Conservation (phyloP, 768 basidiomycete species). For the Zangia roseola region DNA sequence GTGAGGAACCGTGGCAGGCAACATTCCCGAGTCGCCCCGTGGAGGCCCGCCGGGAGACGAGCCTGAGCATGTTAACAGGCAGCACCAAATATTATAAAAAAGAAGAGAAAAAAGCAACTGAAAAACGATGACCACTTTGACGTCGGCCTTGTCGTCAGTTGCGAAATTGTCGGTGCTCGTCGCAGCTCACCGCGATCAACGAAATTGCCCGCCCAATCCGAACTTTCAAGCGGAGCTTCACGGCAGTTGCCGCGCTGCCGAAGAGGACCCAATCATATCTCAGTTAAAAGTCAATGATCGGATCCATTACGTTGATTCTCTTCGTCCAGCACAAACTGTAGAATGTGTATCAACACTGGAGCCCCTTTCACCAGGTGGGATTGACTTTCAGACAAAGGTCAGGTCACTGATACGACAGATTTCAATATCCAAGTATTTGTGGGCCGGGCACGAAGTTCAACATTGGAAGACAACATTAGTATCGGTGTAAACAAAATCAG, state of each 20-base stretch:
- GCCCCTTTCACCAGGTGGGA: too few relatives aligned
- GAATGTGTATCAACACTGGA: too few relatives aligned
- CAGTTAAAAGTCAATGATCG: too few relatives aligned
- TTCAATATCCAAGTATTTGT: too few relatives aligned
- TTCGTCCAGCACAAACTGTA: too few relatives aligned
- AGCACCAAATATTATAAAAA: constrained; percentile 16
- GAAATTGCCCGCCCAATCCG: constrained; percentile 11
- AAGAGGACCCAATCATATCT: too few relatives aligned
- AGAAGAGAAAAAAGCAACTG: constrained; percentile 23
- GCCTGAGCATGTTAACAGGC: constrained; percentile 55
- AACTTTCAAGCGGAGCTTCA: constrained; percentile 22
- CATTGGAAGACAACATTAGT: too few relatives aligned
- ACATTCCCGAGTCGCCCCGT: constrained; percentile 71
- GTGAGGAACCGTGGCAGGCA: constrained; percentile 40
- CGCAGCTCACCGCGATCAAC: constrained; percentile 40
- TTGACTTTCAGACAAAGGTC: too few relatives aligned
- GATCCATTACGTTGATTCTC: too few relatives aligned
- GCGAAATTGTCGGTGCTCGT: constrained; percentile 36
- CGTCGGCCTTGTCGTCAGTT: constrained; percentile 15
- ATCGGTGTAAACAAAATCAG: too few relatives aligned
- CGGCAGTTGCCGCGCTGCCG: constrained; percentile 14
- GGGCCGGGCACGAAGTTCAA: too few relatives aligned
- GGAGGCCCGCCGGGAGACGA: constrained; percentile 66
- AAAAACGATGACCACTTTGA: constrained; percentile 4
- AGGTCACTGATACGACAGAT: too few relatives aligned